Base-by-base conservation (phyloP, 768 basidiomycete genomes). In the Boletellus emodensis region DNA sequence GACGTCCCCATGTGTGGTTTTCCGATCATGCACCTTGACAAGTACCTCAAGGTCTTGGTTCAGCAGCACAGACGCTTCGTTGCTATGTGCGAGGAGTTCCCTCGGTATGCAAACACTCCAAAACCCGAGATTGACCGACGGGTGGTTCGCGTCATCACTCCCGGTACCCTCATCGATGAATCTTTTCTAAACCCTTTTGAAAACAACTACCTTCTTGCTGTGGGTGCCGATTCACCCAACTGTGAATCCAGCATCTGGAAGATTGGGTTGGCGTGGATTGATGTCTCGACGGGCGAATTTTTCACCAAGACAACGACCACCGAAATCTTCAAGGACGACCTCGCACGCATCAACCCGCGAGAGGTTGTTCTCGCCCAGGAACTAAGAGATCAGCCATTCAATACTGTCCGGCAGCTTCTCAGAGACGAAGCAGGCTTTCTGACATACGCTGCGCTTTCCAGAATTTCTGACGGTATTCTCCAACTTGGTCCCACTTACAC, bases 261-360 rank as follows among this genome's bases (percentile, higher is more conserved):
- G 8, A 51, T 82, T n/a, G 91, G 90, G 2, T 72, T 98, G 36
- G 93, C 94, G 6, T 97, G 94, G 86, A 92, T 90, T 22, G 94
- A 98, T 63, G 81, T 96, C 15, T 94, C 94, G 13, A 96, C 94
- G 0, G 91, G 92, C 52, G 94, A 95, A 62, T 91, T 95, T 66
- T 93, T 88, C 66, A 85, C 88, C 11, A 89, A 89, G 56, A 64
- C 68, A 6, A 75, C 80, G 11, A 67, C 73, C 3, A 42, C 75
- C 14, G 80, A 81, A 20, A 71, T 64, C 36, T 68, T 98, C 28
- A 80, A 82, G 47, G 92, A 96, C 60, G 88, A 95, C 54, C 72
- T 98, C 22, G 83, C 83, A 8, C 81, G 92, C 18, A 86, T 96
- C 39, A 71, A 71, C 30, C 94, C 94, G 6, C 80, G 80, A 44